A percentile compares a stretch with the other conserved stretches of the same genome.
phyloP scores from a whole-genome alignment of 1,284 basidiomycete species.

The Microbotryum lychnidis-dioicae region DNA sequence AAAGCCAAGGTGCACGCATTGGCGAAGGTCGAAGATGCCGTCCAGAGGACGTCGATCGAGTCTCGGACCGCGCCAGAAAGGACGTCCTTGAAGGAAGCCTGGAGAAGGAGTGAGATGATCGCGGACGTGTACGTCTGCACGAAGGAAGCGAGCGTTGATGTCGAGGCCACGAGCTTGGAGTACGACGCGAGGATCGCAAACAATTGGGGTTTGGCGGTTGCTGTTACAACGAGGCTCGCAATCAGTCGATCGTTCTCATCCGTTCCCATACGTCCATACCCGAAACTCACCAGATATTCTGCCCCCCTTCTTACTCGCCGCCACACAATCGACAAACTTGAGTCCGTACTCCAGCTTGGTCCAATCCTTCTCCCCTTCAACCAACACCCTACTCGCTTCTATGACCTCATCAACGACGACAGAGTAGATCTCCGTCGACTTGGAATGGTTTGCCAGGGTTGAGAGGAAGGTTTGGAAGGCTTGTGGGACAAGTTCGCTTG shows the following conservation, averaged over 20 bases:
- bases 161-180: conserved; percentile 7
- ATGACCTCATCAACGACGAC: conserved; percentile 18
- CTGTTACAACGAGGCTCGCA: background rate
- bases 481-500: conserved; percentile 2
- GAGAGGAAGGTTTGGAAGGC: conserved; percentile 11
- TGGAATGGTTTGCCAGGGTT: background rate
- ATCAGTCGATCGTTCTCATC: no score
- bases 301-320: conserved; percentile 7
- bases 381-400: background rate
- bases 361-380: conserved; percentile 2
- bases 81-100: conserved; percentile 24
- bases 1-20: conserved; percentile 21
- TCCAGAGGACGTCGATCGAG: conserved; percentile 18
- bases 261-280: no score
- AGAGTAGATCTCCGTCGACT: background rate
- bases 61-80: conserved; percentile 15
- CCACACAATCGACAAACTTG: no score
- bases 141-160: conserved; percentile 2
- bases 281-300: conserved; percentile 7
- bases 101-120: conserved; percentile 47
- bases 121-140: conserved; percentile 49
- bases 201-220: conserved; percentile 10
- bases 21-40: conserved; percentile 9
- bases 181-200: conserved; percentile 17
- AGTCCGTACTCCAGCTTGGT: conserved; percentile 4